A percentile compares a stretch with the other conserved stretches of the same genome.
Evolutionary conservation across 345 rosid genomes (phyloP).

Genomic region (Linum tenue): DNA sequence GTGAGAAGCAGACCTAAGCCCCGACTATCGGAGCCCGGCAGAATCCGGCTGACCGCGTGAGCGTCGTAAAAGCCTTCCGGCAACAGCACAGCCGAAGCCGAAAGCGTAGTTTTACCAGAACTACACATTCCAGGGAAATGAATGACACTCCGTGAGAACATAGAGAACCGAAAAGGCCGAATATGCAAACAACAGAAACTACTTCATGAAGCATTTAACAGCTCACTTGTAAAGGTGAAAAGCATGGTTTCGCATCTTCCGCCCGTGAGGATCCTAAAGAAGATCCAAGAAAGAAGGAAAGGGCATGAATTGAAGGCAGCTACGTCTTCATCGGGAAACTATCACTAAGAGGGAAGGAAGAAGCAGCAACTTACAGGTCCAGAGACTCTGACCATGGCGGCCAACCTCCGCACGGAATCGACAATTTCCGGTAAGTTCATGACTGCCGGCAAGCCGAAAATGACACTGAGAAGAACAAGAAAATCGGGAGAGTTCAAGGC

Average conservation of each 20-base stretch:
- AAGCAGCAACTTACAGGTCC: slow-evolving; percentile 60
- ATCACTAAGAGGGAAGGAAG: not conserved
- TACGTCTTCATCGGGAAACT: not conserved
- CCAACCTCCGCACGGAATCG: slow-evolving; percentile 41
- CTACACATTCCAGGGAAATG: slow-evolving; percentile 19
- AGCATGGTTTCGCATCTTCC: slow-evolving; percentile 90
- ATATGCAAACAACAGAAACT: not conserved
- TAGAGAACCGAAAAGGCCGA: not conserved
- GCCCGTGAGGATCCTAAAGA: slow-evolving; percentile 72
- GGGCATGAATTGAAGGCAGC: not conserved
- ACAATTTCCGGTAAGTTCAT: slow-evolving; percentile 58
- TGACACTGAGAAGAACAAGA: not conserved
- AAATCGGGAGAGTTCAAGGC: not conserved
- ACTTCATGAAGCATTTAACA: not conserved
- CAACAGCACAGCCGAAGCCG: slow-evolving; percentile 80
- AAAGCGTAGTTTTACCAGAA: slow-evolving; percentile 72
- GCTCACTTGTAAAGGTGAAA: slow-evolving; percentile 77
- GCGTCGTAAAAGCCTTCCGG: slow-evolving; percentile 34
- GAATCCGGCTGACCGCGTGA: slow-evolving; percentile 29
- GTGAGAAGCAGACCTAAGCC: slow-evolving; percentile 46
- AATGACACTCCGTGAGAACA: not conserved
- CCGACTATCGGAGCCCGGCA: slow-evolving; percentile 23
- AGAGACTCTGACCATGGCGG: slow-evolving; percentile 68
- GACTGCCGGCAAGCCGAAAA: not conserved
- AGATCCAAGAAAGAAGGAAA: not conserved